Percentiles rank a stretch among this genome's conserved stretches.
These are phyloP conservation scores for Trichoderma harzianum DNA, from an alignment of 2,329 filamentous ascomycete genomes.

Conservation along the genomic window DNA sequence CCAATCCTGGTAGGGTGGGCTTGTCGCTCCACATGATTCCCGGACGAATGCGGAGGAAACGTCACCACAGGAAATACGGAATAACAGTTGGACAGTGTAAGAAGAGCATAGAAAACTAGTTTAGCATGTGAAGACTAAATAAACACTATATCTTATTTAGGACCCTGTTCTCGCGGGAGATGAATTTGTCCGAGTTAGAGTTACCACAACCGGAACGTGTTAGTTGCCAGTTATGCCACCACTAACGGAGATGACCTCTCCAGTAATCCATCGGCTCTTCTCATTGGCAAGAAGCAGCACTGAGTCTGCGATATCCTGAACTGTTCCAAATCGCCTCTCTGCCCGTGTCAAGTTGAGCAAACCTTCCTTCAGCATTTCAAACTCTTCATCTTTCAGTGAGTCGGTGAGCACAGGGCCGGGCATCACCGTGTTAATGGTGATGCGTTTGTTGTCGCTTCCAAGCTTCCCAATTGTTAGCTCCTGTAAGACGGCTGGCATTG, in stretches of 20 bases:
- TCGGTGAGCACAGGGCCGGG: constrained; percentile 38
- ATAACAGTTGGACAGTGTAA: background rate
- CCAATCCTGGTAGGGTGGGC: background rate
- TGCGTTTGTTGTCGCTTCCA: constrained; percentile 17
- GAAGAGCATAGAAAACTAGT: background rate
- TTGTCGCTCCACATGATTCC: background rate
- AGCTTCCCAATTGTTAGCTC: background rate
- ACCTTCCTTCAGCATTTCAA: constrained; percentile 13
- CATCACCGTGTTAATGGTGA: constrained; percentile 39
- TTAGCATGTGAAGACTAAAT: background rate
- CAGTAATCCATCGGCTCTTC: constrained; percentile 24
- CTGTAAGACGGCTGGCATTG: rapidly evolving
- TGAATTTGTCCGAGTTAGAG: background rate
- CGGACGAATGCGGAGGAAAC: background rate
- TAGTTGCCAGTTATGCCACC: constrained; percentile 20
- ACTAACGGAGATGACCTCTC: constrained; percentile 23
- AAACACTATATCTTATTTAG: background rate
- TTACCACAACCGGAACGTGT: background rate
- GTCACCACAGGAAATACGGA: background rate
- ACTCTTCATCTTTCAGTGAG: constrained; percentile 17
- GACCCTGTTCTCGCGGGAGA: background rate
- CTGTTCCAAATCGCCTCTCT: constrained; percentile 30
- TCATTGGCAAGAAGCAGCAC: constrained; percentile 22
- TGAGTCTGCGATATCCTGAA: constrained; percentile 35
- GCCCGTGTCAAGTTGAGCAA: constrained; percentile 29